Evolutionary conservation across 441 rosid species (phyloP), one percentile per base, ranked within the genome.

Genomic region (Cnidoscolus chayamansa): DNA sequence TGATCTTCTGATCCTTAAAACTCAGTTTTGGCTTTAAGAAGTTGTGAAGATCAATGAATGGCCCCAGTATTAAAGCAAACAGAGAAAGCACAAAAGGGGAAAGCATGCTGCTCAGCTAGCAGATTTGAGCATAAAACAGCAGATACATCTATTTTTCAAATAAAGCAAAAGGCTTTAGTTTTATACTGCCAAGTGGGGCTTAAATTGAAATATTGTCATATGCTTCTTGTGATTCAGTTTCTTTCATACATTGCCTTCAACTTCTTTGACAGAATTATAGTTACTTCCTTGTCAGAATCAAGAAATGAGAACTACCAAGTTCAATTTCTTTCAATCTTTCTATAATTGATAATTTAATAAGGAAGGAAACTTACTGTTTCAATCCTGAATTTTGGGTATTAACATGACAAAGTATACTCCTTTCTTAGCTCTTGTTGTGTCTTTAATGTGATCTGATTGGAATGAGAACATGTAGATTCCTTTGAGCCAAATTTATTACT

Each of bases 1-100:
- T 50, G 50, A 51, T 50, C 3, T 2, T 15, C 7, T 1, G 3
- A 3, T 31, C 16, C 1, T 50, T 13, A 49, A 25, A 30, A 31
- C 58, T 67, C 54, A 60, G 19, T 35, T 19, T 37, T 8, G 32
- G 50, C 0, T 17, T 17, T 19, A 40, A 11, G 31, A 65, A 30
- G 16, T 47, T n/a, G 7, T 6, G 4, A 66, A 31, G 7, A 9
- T 67, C 16, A 31, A 40, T 64, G n/a, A 17, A 59, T 55, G 72
- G 37, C 37, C 63, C 72, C 51, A 55, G 5, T 35, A 35, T 37
- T 43, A 69, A 68, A 69, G 63, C 62, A 67, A 67, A 16, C 50
- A 19, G 12, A 10, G 35, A 57, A 19, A 43, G 55, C 48, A 20
- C 54, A 69, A 69, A 57, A 57, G 64, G 31, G 45, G 19, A 69